These are phyloP conservation scores for Fusarium phyllophilum DNA, from an alignment of 2,329 filamentous ascomycete species.

Conservation along the genomic window DNA sequence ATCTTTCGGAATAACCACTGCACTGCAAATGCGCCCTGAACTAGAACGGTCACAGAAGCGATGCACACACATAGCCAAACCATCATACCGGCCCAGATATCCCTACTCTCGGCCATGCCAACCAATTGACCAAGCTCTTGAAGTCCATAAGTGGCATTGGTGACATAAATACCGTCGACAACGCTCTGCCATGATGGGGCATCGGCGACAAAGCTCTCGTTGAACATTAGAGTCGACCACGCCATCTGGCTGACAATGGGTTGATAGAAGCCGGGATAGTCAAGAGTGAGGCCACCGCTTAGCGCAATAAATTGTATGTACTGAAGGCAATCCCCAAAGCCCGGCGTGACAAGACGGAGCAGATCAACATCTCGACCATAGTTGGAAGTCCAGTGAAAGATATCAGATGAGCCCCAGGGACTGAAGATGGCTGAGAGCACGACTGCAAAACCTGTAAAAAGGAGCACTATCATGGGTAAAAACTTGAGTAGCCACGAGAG, in stretches of 20 bases:
- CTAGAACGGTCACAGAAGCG: conserved; percentile 71
- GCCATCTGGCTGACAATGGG: conserved; percentile 86
- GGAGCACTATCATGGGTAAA: conserved; percentile 79
- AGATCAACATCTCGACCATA: conserved; percentile 94
- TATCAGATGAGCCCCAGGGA: conserved; percentile 90
- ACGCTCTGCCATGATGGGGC: conserved; percentile 73
- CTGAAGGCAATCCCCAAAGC: conserved; percentile 95
- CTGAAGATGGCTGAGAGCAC: conserved; percentile 87
- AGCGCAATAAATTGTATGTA: conserved; percentile 94
- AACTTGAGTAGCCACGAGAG: conserved; percentile 77
- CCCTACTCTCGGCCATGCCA: conserved; percentile 78
- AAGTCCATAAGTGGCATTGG: conserved; percentile 81
- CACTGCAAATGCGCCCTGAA: conserved; percentile 78
- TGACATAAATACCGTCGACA: conserved; percentile 86
- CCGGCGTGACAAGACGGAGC: conserved; percentile 90
- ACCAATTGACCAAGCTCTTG: conserved; percentile 82
- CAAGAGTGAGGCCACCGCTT: conserved; percentile 85
- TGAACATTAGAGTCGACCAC: conserved; percentile 94
- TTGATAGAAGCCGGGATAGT: conserved; percentile 95
- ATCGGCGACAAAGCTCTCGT: conserved; percentile 83
- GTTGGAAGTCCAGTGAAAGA: conserved; percentile 98
- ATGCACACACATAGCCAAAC: conserved; percentile 88
- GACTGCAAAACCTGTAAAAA: conserved; percentile 84
- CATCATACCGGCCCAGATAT: conserved; percentile 95
- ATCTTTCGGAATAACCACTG: conserved; percentile 81